These are phyloP conservation scores for Inga oerstediana DNA, from an alignment of 306 rosid genomes.

Conservation along the genomic window DNA sequence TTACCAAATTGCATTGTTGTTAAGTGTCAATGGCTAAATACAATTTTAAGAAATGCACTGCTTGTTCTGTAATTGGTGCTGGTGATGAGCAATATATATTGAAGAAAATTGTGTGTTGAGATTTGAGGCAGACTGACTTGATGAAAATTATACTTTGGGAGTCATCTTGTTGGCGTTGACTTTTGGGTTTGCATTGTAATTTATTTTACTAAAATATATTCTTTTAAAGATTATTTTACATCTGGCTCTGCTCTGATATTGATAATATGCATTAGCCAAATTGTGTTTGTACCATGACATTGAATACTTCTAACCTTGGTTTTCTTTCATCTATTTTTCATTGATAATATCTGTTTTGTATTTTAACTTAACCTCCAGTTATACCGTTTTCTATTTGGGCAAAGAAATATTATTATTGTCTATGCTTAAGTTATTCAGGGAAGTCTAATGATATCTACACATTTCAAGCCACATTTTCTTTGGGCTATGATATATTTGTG, in stretches of 20 bases:
- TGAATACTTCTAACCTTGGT: neutral
- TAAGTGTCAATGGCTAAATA: neutral
- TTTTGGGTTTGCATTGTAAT: neutral
- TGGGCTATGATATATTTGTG: conserved; percentile 5
- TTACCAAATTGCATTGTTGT: neutral
- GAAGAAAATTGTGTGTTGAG: neutral
- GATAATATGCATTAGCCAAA: neutral
- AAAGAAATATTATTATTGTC: conserved; percentile 4
- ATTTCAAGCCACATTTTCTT: neutral
- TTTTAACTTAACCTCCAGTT: neutral
- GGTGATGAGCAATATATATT: neutral
- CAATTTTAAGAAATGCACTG: neutral
- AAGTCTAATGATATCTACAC: neutral
- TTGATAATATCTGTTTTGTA: neutral
- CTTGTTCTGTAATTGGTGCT: neutral
- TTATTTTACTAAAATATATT: neutral
- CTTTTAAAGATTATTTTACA: neutral
- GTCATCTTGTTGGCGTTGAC: neutral
- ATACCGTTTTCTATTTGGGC: neutral
- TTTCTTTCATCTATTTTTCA: neutral
- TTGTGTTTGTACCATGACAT: neutral
- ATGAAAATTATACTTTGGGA: neutral
- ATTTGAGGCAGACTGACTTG: neutral
- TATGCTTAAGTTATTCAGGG: neutral
- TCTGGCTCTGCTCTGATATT: neutral